Percentiles rank a stretch among this genome's conserved stretches.
These are phyloP conservation scores for Leccinum rimulosum DNA, from an alignment of 768 basidiomycete species.

Conservation along the genomic window DNA sequence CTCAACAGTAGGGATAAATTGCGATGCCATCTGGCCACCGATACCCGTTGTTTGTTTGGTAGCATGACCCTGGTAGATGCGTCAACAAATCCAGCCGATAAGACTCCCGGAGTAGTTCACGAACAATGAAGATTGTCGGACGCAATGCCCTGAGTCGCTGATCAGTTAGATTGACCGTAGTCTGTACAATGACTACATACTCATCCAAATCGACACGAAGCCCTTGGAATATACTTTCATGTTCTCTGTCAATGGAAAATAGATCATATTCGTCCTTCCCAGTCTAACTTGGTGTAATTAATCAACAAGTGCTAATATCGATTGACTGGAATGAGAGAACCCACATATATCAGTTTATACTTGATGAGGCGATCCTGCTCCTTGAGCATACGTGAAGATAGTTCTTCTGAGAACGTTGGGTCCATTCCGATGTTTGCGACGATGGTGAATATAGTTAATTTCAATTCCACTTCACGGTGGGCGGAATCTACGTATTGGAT, in stretches of 20 bases:
- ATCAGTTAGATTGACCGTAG: not conserved
- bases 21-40: not conserved
- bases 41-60: not conserved
- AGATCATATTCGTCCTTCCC: conserved; percentile 8
- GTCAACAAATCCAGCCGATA: not conserved
- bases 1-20: not conserved
- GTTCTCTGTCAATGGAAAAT: not conserved
- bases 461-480: conserved; percentile 33
- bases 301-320: not conserved
- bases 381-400: conserved; percentile 2
- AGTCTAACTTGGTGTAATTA: not conserved
- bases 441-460: conserved; percentile 28
- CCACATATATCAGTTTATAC: conserved; percentile 10
- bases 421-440: not conserved
- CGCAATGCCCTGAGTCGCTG: conserved; percentile 46
- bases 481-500: not conserved
- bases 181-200: conserved; percentile 1
- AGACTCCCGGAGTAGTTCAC: conserved; percentile 11
- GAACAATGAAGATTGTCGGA: conserved; percentile 78
- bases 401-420: not conserved
- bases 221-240: conserved; percentile 5
- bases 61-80: not conserved
- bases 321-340: not conserved
- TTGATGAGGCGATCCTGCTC: not conserved
- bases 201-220: conserved; percentile 10